Evolutionary conservation across 768 basidiomycete species (phyloP), one percentile per base, ranked within the genome.

Genomic region (Mycena alexandri): DNA sequence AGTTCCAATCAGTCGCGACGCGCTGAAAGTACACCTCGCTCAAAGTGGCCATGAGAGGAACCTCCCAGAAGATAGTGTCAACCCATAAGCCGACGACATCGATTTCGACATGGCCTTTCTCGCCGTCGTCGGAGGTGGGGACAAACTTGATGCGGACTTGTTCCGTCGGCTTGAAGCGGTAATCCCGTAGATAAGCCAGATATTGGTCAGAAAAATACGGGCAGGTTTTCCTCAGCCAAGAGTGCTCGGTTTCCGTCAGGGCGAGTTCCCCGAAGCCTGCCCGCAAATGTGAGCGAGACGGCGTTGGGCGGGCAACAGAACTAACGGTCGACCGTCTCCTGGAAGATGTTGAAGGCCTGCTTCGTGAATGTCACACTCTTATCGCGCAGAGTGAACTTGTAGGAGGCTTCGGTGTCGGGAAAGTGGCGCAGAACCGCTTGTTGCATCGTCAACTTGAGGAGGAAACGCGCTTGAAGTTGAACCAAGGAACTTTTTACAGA

Each of bases 61-160:
- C 95, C 80, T 99, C 98, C 90, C 97, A 99, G 29, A 98, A 81
- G 64, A 99, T 97, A 9, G 93, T 86, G 70, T 96, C 93, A 0
- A 80, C 79, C 95, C 95, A 96, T 7, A 84, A 85, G 9, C 94
- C 96, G 33, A 74, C 74, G 7, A 88, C 86, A 68, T 90, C 88
- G 59, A 99, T 92, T 72, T 94, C 88, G 41, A 96, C 79, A 41
- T 80, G 77, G 5, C 95, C 96, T 63, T 77, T 74, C 58, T 81
- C 76, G 53, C 79, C 80, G 43, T 89, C 85, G 6, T 81, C 76
- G 5, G 84, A 83, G 24, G 82, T 68, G 0, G 94, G 93, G 9
- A 85, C 75, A 78, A 95, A 96, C 10, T 77, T 80, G 69, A 92
- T 79, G 43, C 79, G 78, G 53, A 96, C 88, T 80, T 94, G 91